Conservation (phyloP, 2,329 filamentous ascomycete genomes). For the Fusarium subglutinans region DNA sequence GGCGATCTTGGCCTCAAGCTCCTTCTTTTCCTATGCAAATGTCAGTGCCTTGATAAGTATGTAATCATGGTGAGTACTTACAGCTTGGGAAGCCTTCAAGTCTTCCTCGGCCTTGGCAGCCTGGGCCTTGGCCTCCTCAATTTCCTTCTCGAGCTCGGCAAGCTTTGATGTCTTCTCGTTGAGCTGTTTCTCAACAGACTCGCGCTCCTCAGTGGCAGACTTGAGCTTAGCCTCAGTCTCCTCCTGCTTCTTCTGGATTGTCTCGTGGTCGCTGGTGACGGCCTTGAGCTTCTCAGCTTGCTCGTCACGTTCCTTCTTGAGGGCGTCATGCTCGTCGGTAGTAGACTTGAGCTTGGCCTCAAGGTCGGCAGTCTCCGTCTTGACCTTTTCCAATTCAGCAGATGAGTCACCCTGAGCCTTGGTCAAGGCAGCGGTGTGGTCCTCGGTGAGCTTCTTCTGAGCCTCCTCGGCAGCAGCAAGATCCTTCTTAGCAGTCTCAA, state of each 20-base stretch:
- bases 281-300: constrained; percentile 35
- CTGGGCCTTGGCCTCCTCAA: constrained; percentile 50
- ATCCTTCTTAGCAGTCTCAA: constrained; percentile 46
- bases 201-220: constrained; percentile 41
- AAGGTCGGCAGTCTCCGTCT: constrained; percentile 28
- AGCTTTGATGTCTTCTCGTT: constrained; percentile 46
- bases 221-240: constrained; percentile 41
- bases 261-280: constrained; percentile 21
- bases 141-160: constrained; percentile 44
- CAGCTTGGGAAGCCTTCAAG: constrained; percentile 46
- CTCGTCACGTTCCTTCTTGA: constrained; percentile 37
- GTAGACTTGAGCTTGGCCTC: constrained; percentile 42
- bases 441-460: constrained; percentile 41
- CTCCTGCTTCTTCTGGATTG: constrained; percentile 32
- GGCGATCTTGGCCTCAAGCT: constrained; percentile 31
- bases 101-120: constrained; percentile 50
- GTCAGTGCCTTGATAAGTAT: constrained; percentile 8
- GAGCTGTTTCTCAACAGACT: constrained; percentile 43
- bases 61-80: constrained; percentile 32
- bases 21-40: constrained; percentile 36
- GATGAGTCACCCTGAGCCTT: constrained; percentile 40
- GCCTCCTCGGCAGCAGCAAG: constrained; percentile 38
- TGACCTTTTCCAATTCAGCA: constrained; percentile 33
- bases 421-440: constrained; percentile 30
- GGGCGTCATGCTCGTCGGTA: constrained; percentile 32